phyloP scores from a whole-genome alignment of 2,329 filamentous ascomycete genomes.

The Calonectria pseudoreteaudii region DNA sequence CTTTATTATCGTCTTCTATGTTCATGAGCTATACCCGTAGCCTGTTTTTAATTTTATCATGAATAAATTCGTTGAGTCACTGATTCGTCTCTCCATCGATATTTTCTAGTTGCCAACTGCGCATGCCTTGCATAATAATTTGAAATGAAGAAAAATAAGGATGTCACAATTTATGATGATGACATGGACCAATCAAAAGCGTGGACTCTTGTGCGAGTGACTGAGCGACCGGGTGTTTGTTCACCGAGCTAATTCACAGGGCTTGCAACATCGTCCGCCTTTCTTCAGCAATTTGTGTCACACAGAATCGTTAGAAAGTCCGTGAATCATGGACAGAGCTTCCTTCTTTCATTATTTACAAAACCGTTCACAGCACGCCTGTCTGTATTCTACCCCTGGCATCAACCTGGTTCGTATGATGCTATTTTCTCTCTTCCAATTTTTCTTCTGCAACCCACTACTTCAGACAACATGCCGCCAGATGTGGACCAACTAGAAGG shows the following conservation, averaged over 20 bases:
- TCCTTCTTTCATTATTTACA: background rate
- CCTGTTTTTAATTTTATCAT: background rate
- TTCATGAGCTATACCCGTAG: background rate
- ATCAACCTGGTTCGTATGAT: background rate
- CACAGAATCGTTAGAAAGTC: background rate
- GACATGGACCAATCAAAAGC: background rate
- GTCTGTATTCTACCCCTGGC: background rate
- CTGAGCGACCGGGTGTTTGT: background rate
- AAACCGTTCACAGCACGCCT: too few relatives aligned
- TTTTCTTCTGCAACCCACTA: background rate
- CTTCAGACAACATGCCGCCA: background rate
- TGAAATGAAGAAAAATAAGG: background rate
- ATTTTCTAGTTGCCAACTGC: background rate
- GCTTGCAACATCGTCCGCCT: background rate
- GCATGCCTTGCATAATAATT: background rate
- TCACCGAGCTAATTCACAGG: background rate
- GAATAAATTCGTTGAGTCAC: background rate
- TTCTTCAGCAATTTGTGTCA: background rate
- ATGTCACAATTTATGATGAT: background rate
- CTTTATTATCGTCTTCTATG: constrained; percentile 1
- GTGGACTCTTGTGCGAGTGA: background rate
- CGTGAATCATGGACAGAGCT: background rate
- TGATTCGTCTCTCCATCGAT: background rate
- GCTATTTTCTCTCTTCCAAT: background rate
- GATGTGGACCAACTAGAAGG: background rate